phyloP scores from a whole-genome alignment of 805 yeast species.

The Millerago galiae region DNA sequence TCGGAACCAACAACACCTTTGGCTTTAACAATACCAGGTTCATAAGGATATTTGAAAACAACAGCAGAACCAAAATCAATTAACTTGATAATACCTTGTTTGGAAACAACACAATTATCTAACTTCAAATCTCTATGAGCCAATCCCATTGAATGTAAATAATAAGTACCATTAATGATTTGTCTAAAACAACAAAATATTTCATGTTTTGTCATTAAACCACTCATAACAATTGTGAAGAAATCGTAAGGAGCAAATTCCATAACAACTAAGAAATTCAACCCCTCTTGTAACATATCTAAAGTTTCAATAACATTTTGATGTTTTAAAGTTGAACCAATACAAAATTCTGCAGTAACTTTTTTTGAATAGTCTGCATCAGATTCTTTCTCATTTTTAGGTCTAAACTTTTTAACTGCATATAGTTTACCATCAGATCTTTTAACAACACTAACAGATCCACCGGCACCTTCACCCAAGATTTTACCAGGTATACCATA shows the following conservation, averaged over 20 bases:
- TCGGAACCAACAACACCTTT: slow-evolving; percentile 92
- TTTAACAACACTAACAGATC: slow-evolving; percentile 77
- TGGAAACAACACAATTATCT: slow-evolving; percentile 85
- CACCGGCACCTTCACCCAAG: slow-evolving; percentile 92
- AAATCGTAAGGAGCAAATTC: slow-evolving; percentile 91
- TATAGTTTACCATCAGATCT: slow-evolving; percentile 55
- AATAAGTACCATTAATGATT: slow-evolving; percentile 65
- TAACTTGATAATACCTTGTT: slow-evolving; percentile 69
- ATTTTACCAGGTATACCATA: slow-evolving; percentile 72
- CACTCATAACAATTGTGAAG: slow-evolving; percentile 89
- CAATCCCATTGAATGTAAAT: slow-evolving; percentile 73
- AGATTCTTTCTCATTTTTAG: slow-evolving; percentile 54
- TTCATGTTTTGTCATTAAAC: slow-evolving; percentile 65
- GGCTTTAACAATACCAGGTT: slow-evolving; percentile 53
- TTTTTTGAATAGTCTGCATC: slow-evolving; percentile 68
- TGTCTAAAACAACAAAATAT: slow-evolving; percentile 79
- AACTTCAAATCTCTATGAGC: slow-evolving; percentile 91
- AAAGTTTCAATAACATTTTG: slow-evolving; percentile 74
- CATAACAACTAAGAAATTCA: slow-evolving; percentile 71
- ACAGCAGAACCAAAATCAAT: slow-evolving; percentile 94
- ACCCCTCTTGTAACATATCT: slow-evolving; percentile 69
- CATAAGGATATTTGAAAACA: slow-evolving; percentile 65
- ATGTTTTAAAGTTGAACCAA: slow-evolving; percentile 75
- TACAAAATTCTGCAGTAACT: slow-evolving; percentile 74
- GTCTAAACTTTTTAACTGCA: slow-evolving; percentile 84